Conservation (phyloP, 805 yeast genomes). For the Candida michaelii region DNA sequence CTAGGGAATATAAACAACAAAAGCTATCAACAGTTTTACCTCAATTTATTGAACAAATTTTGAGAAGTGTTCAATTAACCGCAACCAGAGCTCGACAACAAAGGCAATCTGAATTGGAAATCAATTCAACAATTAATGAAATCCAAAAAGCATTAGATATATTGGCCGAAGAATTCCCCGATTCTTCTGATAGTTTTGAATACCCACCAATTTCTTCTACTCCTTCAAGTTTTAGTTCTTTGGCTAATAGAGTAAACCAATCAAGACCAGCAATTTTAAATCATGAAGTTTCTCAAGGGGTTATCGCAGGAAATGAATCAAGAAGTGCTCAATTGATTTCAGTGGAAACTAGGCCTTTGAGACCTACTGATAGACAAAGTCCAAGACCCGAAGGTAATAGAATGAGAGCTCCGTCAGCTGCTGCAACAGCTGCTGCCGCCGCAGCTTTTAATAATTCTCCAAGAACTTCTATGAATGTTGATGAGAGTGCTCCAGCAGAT, state of each 20-base stretch:
- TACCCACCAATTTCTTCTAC: conserved; percentile 27
- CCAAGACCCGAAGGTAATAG: conserved; percentile 3
- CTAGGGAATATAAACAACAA: conserved; percentile 21
- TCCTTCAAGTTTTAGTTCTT: conserved; percentile 21
- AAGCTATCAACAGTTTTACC: conserved; percentile 30
- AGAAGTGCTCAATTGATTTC: conserved; percentile 9
- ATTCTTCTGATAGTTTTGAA: conserved; percentile 23
- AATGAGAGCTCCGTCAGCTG: conserved; percentile 1
- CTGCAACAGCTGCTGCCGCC: conserved; percentile 7
- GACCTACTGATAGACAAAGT: background rate
- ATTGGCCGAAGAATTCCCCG: conserved; percentile 14
- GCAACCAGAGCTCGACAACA: conserved; percentile 42
- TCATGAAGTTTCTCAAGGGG: conserved; percentile 38
- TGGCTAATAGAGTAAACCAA: conserved; percentile 31
- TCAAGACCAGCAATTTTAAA: conserved; percentile 36
- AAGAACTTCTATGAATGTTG: background rate
- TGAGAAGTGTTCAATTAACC: conserved; percentile 33
- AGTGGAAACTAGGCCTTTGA: conserved; percentile 9
- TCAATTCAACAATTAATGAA: conserved; percentile 11
- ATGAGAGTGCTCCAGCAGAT: conserved; percentile 9
- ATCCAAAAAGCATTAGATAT: conserved; percentile 3
- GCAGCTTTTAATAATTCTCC: conserved; percentile 8
- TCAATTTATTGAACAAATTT: conserved; percentile 36
- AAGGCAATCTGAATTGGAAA: conserved; percentile 21
- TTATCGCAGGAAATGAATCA: conserved; percentile 23